Conservation (phyloP, 441 rosid genomes). For the Breynia disticha region DNA sequence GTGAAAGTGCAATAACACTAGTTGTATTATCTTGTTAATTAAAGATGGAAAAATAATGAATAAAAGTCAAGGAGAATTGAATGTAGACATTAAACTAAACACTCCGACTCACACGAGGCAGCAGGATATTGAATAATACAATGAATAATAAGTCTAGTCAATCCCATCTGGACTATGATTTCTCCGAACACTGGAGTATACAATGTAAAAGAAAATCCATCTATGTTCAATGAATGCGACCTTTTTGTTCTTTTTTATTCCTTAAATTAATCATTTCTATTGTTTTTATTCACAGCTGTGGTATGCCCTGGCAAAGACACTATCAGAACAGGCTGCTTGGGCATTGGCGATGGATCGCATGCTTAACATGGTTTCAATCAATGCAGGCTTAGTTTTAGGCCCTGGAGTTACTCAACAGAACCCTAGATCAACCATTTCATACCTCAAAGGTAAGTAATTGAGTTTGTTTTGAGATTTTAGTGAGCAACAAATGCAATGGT, state of each 20-base stretch:
- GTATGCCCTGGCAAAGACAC: constrained; percentile 70
- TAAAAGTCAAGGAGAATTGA: too few relatives aligned
- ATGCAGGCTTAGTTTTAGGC: constrained; percentile 63
- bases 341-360: constrained; percentile 75
- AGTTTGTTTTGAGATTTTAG: too few relatives aligned
- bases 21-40: too few relatives aligned
- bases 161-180: too few relatives aligned
- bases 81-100: too few relatives aligned
- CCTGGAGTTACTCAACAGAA: constrained; percentile 57
- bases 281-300: constrained; percentile 37
- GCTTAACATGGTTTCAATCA: constrained; percentile 71
- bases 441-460: constrained; percentile 78
- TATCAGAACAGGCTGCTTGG: constrained; percentile 77
- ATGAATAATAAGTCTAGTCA: too few relatives aligned
- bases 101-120: too few relatives aligned
- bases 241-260: not conserved
- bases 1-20: too few relatives aligned
- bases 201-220: too few relatives aligned
- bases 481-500: not conserved
- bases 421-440: constrained; percentile 52
- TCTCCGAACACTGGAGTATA: too few relatives aligned
- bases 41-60: too few relatives aligned
- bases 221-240: not conserved
- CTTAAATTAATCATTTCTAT: not conserved
- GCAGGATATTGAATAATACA: too few relatives aligned